A percentile compares a stretch with the other conserved stretches of the same genome.
Conservation (phyloP, 2,329 filamentous ascomycete species). For the Trichoderma atroviride region DNA sequence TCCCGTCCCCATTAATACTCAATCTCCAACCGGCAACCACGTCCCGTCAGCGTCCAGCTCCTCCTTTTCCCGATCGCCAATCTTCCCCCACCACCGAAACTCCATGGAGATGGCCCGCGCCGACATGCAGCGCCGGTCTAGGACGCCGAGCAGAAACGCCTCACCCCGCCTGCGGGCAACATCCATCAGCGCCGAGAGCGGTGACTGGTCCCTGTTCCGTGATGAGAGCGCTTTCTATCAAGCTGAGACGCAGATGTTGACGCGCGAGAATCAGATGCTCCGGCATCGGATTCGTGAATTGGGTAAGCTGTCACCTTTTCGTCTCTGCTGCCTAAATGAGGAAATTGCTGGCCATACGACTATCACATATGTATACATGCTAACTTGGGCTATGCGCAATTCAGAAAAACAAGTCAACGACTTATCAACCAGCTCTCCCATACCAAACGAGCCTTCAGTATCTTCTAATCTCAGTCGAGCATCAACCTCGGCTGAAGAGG, state of each 20-base stretch:
- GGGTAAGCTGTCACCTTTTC: conserved; percentile 53
- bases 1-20: conserved; percentile 41
- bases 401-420: conserved; percentile 23
- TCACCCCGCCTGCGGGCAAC: conserved; percentile 60
- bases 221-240: conserved; percentile 81
- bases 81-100: conserved; percentile 54
- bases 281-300: conserved; percentile 73
- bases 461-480: conserved; percentile 30
- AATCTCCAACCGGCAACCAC: conserved; percentile 38
- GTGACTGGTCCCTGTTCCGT: conserved; percentile 65
- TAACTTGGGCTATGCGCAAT: not conserved
- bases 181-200: conserved; percentile 61
- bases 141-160: conserved; percentile 60
- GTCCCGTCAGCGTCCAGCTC: conserved; percentile 41
- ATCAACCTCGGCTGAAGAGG: conserved; percentile 22
- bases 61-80: conserved; percentile 55
- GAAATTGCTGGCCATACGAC: not conserved
- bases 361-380: not conserved
- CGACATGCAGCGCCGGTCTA: conserved; percentile 59
- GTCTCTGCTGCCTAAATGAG: not conserved
- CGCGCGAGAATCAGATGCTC: conserved; percentile 82
- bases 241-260: conserved; percentile 76
- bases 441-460: conserved; percentile 14
- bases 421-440: not conserved
- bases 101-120: conserved; percentile 62